Percentiles rank a stretch among this genome's conserved stretches.
phyloP scores from a whole-genome alignment of 2,329 filamentous ascomycete genomes.

The Fusarium sp. region DNA sequence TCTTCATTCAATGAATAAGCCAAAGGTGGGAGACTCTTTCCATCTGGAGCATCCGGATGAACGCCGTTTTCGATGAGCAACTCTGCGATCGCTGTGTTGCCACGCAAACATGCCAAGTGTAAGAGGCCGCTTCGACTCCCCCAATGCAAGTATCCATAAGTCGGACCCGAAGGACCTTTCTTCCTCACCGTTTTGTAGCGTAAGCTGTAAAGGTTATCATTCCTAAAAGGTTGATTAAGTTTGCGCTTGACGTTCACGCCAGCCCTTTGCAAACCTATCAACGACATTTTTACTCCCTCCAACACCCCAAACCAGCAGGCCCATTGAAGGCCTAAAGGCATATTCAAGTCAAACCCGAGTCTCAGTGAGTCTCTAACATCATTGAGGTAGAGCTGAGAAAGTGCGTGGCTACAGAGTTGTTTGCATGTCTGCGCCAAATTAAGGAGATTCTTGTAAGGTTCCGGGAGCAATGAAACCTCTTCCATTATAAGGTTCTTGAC shows the following conservation, averaged over 20 bases:
- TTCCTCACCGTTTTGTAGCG: constrained; percentile 11
- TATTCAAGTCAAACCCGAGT: not conserved
- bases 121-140: constrained; percentile 20
- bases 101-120: constrained; percentile 35
- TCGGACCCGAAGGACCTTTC: not conserved
- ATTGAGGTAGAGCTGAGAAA: constrained; percentile 23
- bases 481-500: constrained; percentile 22
- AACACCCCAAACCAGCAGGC: constrained; percentile 36
- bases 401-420: constrained; percentile 3
- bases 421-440: constrained; percentile 19
- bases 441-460: constrained; percentile 17
- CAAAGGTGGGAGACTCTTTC: constrained; percentile 10
- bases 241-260: constrained; percentile 6
- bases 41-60: constrained; percentile 16
- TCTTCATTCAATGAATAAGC: constrained; percentile 29
- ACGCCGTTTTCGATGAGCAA: constrained; percentile 18
- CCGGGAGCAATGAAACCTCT: constrained; percentile 10
- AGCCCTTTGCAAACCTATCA: constrained; percentile 6
- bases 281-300: constrained; percentile 17
- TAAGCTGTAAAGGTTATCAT: constrained; percentile 11
- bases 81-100: constrained; percentile 30
- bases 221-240: constrained; percentile 19
- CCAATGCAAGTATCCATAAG: constrained; percentile 27
- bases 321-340: constrained; percentile 31
- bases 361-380: constrained; percentile 18